Conservation (phyloP, 2,329 filamentous ascomycete genomes). For the Cercospora zeae-maydis region DNA sequence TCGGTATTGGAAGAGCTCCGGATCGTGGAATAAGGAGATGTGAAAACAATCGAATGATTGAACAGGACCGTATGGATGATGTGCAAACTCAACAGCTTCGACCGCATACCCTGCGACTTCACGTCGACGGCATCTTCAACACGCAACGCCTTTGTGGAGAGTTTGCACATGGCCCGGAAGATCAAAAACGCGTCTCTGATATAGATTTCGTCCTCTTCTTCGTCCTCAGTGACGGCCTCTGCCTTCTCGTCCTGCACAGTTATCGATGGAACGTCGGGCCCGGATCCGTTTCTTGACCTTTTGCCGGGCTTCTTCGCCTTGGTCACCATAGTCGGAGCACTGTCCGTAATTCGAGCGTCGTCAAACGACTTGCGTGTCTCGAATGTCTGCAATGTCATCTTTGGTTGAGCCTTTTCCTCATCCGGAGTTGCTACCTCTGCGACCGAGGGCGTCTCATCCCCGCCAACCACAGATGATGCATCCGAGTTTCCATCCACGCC, state of each 20-base stretch:
- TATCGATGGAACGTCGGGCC: conserved; percentile 41
- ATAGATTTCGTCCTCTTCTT: conserved; percentile 91
- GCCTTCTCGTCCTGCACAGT: conserved; percentile 33
- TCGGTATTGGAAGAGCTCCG: conserved; percentile 85
- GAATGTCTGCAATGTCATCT: conserved; percentile 66
- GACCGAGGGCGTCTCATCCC: conserved; percentile 28
- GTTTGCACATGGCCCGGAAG: conserved; percentile 94
- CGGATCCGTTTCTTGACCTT: conserved; percentile 43
- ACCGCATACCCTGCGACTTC: conserved; percentile 93
- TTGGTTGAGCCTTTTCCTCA: conserved; percentile 48
- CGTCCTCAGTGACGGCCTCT: conserved; percentile 61
- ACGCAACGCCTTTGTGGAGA: conserved; percentile 86
- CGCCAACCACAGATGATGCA: conserved; percentile 24
- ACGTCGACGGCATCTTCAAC: conserved; percentile 90
- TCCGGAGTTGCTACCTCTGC: conserved; percentile 41
- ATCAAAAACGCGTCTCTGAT: conserved; percentile 96
- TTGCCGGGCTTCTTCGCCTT: conserved; percentile 46
- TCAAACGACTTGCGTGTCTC: conserved; percentile 65
- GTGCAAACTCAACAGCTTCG: conserved; percentile 91
- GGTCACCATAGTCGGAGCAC: conserved; percentile 64
- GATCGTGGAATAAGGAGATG: conserved; percentile 87
- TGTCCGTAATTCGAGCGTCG: conserved; percentile 62
- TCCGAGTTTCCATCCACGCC: conserved; percentile 33
- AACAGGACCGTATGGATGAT: conserved; percentile 93
- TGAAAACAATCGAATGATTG: conserved; percentile 88